phyloP scores from a whole-genome alignment of 2,329 filamentous ascomycete genomes.

The Nemania serpens region DNA sequence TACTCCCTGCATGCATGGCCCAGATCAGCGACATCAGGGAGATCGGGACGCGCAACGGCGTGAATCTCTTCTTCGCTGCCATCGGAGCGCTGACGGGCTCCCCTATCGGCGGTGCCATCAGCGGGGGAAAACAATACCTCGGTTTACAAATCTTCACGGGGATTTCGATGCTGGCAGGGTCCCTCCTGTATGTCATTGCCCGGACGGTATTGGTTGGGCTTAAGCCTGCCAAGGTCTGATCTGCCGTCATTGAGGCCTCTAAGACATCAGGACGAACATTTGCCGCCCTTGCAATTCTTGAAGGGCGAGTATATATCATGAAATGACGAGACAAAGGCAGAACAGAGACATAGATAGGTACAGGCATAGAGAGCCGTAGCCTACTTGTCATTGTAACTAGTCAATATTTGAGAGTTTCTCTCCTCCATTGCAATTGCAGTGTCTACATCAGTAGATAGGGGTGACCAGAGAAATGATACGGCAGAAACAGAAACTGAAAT shows the following conservation, averaged over 20 bases:
- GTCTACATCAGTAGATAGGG: too few species aligned
- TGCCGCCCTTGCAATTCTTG: not conserved
- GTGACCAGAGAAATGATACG: too few species aligned
- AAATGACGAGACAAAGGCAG: not conserved
- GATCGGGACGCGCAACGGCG: conserved; percentile 70
- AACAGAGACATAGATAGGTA: not conserved
- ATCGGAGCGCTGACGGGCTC: conserved; percentile 69
- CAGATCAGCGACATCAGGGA: conserved; percentile 72
- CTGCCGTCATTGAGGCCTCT: not conserved
- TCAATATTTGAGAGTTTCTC: too few species aligned
- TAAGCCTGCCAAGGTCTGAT: conserved; percentile 6
- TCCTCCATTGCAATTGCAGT: too few species aligned
- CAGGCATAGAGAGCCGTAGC: too few species aligned
- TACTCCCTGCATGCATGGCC: conserved; percentile 67
- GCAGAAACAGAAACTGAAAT: too few species aligned
- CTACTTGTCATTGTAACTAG: too few species aligned
- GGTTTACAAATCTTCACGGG: conserved; percentile 70
- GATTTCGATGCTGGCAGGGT: conserved; percentile 44
- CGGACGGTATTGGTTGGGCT: conserved; percentile 9
- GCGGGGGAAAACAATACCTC: conserved; percentile 53
- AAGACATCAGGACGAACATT: not conserved
- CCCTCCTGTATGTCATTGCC: conserved; percentile 11
- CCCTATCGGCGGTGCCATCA: conserved; percentile 64
- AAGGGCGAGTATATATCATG: not conserved
- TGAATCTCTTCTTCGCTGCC: conserved; percentile 63